Evolutionary conservation across 1,284 basidiomycete species (phyloP).

Genomic region (Cryptococcus deneoformans): DNA sequence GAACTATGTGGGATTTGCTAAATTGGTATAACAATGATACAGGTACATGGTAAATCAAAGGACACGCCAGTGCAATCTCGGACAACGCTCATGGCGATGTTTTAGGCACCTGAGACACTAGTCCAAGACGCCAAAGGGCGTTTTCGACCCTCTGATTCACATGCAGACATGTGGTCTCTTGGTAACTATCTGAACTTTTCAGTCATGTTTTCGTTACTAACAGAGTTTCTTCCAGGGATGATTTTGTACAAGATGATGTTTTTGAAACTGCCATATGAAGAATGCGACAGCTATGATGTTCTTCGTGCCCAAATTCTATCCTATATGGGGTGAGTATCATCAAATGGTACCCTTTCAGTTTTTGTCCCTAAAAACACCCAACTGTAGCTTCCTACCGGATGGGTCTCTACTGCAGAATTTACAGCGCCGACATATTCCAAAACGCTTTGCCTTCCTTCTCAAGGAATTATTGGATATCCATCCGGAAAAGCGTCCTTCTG

Average conservation of each 20-base stretch:
- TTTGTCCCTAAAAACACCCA: not conserved
- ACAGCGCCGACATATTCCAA: constrained; percentile 63
- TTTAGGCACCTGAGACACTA: constrained; percentile 77
- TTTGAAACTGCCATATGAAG: constrained; percentile 74
- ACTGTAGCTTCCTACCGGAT: not conserved
- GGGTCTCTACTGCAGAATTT: not conserved
- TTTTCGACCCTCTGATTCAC: constrained; percentile 73
- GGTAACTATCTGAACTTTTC: constrained; percentile 41
- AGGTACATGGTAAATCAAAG: constrained; percentile 36
- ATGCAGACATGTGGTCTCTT: constrained; percentile 58
- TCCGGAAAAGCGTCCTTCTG: constrained; percentile 61
- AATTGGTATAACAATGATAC: not conserved
- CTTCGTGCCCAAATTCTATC: constrained; percentile 70
- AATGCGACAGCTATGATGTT: constrained; percentile 58
- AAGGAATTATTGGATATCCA: constrained; percentile 65
- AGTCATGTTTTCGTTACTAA: not conserved
- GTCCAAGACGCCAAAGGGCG: constrained; percentile 54
- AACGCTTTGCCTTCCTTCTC: constrained; percentile 65
- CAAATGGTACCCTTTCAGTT: no score
- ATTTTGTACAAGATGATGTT: constrained; percentile 88
- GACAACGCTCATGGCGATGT: not conserved
- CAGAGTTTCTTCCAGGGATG: constrained; percentile 57
- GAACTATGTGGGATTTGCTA: not conserved
- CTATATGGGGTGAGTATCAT: constrained; percentile 63
- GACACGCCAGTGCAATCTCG: not conserved